These are phyloP conservation scores for Neurospora sp. DNA, from an alignment of 2,329 filamentous ascomycete genomes.

Conservation along the genomic window DNA sequence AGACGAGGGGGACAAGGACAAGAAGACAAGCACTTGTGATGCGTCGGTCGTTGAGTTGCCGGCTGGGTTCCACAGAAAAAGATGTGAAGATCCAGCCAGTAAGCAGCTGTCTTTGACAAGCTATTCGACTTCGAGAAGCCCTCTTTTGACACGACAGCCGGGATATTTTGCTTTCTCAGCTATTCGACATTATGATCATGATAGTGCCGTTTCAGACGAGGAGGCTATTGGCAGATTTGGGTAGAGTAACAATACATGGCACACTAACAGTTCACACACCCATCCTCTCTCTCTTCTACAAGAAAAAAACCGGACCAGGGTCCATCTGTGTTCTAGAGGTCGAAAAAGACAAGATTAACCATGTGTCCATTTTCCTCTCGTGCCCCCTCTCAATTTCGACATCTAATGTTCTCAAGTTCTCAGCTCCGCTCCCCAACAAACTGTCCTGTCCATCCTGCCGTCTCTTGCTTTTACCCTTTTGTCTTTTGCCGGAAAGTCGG, in stretches of 20 bases:
- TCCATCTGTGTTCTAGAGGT: neutral
- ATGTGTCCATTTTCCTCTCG: neutral
- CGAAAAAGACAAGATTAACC: neutral
- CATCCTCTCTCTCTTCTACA: neutral
- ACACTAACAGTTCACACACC: neutral
- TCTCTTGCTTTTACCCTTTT: neutral
- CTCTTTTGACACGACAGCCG: neutral
- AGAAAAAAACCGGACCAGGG: neutral
- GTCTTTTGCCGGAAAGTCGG: neutral
- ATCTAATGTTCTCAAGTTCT: neutral
- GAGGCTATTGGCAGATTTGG: neutral
- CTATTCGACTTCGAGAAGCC: neutral
- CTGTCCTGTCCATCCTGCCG: neutral
- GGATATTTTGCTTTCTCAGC: neutral
- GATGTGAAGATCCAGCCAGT: neutral
- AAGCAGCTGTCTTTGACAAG: neutral
- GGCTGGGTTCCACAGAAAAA: neutral
- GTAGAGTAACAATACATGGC: neutral
- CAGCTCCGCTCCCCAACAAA: neutral
- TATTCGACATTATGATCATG: neutral
- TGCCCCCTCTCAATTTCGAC: neutral
- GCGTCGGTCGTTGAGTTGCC: neutral
- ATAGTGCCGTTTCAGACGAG: neutral
- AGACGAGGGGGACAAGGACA: neutral
- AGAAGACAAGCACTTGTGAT: neutral